Conservation (phyloP, 1,284 basidiomycete genomes). For the Neotropicomus parvogracilis region DNA sequence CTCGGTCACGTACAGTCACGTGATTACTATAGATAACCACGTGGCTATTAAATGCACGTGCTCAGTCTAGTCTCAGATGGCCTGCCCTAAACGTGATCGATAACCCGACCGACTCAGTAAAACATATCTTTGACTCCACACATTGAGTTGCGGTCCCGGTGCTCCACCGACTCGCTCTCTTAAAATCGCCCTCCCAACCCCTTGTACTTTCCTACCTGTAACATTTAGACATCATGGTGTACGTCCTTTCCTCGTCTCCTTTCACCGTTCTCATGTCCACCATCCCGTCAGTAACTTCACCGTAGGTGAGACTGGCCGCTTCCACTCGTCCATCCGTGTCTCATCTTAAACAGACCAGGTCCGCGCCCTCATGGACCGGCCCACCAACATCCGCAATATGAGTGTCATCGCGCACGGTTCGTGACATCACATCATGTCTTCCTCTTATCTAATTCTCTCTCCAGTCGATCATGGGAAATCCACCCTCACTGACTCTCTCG, state of each 20-base stretch:
- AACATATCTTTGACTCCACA: slow-evolving; percentile 10
- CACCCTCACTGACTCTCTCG: slow-evolving; percentile 97
- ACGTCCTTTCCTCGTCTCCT: slow-evolving; percentile 37
- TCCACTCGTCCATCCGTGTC: background rate
- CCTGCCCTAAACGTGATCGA: slow-evolving; percentile 37
- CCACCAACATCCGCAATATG: slow-evolving; percentile 98
- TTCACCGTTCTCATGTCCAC: slow-evolving; percentile 34
- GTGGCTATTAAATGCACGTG: slow-evolving; percentile 15
- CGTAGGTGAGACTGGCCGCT: slow-evolving; percentile 54
- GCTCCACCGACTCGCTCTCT: slow-evolving; percentile 10
- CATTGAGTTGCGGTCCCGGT: slow-evolving; percentile 19
- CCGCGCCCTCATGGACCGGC: slow-evolving; percentile 84
- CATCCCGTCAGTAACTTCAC: slow-evolving; percentile 75
- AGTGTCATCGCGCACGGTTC: slow-evolving; percentile 93
- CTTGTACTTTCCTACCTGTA: slow-evolving; percentile 37
- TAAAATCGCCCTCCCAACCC: slow-evolving; percentile 1
- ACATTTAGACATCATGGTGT: slow-evolving; percentile 70
- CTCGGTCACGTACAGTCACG: slow-evolving; percentile 21
- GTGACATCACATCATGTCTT: slow-evolving; percentile 28
- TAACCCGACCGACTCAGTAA: slow-evolving; percentile 20
- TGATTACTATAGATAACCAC: slow-evolving; percentile 22
- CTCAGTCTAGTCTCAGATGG: background rate
- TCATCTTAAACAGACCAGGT: slow-evolving; percentile 68
- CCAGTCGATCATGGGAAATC: slow-evolving; percentile 99
- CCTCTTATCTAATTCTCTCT: slow-evolving; percentile 16